Percentiles rank a stretch among this genome's conserved stretches.
phyloP scores from a whole-genome alignment of 495 filamentous ascomycete genomes.

The Hyaloscypha bicolor region DNA sequence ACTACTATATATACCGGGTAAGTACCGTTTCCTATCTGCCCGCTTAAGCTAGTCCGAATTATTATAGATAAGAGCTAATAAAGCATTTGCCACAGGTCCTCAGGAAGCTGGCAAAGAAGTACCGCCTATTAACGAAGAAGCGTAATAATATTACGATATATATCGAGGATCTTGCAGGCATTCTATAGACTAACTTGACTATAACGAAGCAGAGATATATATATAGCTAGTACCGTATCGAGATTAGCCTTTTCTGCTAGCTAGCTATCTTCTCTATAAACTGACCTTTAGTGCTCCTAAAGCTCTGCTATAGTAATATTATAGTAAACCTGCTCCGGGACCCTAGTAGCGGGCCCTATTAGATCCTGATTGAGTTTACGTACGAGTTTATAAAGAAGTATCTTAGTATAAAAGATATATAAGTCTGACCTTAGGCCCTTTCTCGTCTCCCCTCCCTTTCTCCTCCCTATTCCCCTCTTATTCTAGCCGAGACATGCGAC shows the following conservation, averaged over 20 bases:
- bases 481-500: neutral
- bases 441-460: neutral
- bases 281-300: conserved; percentile 37
- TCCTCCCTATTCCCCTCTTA: neutral
- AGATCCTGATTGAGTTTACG: conserved; percentile 39
- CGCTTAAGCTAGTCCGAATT: conserved; percentile 10
- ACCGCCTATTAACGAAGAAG: conserved; percentile 27
- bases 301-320: conserved; percentile 34
- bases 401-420: conserved; percentile 39
- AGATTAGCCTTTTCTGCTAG: conserved; percentile 42
- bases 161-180: conserved; percentile 42
- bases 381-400: conserved; percentile 40
- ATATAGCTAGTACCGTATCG: conserved; percentile 37
- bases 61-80: conserved; percentile 16
- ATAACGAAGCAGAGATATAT: conserved; percentile 41
- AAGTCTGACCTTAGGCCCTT: conserved; percentile 15
- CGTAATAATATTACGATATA: conserved; percentile 38
- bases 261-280: conserved; percentile 41
- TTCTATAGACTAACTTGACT: conserved; percentile 35
- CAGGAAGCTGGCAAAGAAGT: conserved; percentile 33
- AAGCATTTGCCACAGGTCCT: conserved; percentile 18
- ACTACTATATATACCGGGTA: conserved; percentile 34
- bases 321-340: conserved; percentile 39
- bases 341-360: conserved; percentile 33
- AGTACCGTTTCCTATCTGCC: conserved; percentile 25